Evolutionary conservation across 495 filamentous ascomycete genomes (phyloP), one percentile per base, ranked within the genome.

Genomic region (Chaetomium fimeti): DNA sequence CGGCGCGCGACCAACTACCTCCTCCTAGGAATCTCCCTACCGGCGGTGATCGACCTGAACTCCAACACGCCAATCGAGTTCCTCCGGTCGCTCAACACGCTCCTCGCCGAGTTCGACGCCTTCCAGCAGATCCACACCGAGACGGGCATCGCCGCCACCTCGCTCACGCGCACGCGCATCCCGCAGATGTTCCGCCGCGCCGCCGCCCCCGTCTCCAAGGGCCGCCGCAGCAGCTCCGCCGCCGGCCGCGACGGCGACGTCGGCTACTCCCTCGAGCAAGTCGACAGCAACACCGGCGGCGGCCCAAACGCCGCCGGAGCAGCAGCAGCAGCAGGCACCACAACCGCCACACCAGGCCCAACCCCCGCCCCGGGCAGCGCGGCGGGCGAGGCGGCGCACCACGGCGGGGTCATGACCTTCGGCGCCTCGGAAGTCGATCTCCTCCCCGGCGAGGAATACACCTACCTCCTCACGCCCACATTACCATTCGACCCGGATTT

Each of bases 401-500:
- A 12, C 65, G 13, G 76, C 75, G 1, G 72, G 72, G 75, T 81
- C 12, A 81, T 81, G 65, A 76, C 76, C 59, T 83, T 82, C 56
- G 79, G 59, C 67, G 74, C 70, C 53, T 73, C 66, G 61, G 81
- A 75, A 70, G 78, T 74, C 0, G 83, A 85, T 42, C 72, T 85
- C 11, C 61, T 85, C 3, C 82, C 83, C 0, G 84, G 90, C 18
- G 93, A 97, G 74, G 89, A 92, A 69, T 99, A 97, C 67, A 86
- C 86, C 0, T 88, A 93, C 74, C 85, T 99, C 7, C 79, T 94
- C 1, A 98, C 92, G 5, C 95, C 95, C 0, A 88, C 87, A n/a
- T 78, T 98, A 57, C 94, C 94, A 0, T 99, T 99, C 71, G 94
- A 98, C 56, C 93, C 93, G 12, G 94, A 99, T 75, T 99, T 96